Base-by-base conservation (phyloP, 495 filamentous ascomycete species). In the Neurospora sp. region DNA sequence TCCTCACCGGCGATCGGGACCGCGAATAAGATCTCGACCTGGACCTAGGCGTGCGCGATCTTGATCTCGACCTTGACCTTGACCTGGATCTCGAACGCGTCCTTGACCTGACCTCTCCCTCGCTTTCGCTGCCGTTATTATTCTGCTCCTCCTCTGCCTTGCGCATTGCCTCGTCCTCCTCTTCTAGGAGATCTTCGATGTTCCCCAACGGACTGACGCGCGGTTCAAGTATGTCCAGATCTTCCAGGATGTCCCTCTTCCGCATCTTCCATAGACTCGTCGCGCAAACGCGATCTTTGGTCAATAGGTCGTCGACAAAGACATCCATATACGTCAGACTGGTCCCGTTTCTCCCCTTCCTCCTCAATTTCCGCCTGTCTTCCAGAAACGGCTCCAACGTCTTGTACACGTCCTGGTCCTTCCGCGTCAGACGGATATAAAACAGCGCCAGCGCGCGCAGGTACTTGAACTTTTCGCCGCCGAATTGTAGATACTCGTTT, bases 251-350 rank as follows among this genome's bases (percentile, higher is more conserved):
- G 74, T 91, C 88, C 77, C 96, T 86, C 72, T 88, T 90, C 11
- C 94, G 92, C 83, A 99, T 86, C 85, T 97, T 96, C 91, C 93
- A 96, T 73, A 99, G 79, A 79, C 91, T 96, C 11, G 97, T 98
- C 66, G 90, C 94, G 76, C 95, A 98, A 1, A 97, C 90, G 74
- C 96, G 87, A 72, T 96, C 92, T 83, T 97, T 96, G 0, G 90
- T 93, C 72, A 99, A 84, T 72, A 99, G 83, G 75, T 96, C 93
- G 83, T 98, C 96, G 70, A 98, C 87, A 78, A 99, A 98, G 79
- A 93, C 91, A 83, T 99, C 96, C 86, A 99, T 88, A 79, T 88
- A 92, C 49, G 93, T 94, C 66, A 98, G 80, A 27, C 83, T 86
- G 70, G 86, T 90, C 4, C 94, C 93, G 62, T 89, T 90, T 73